Evolutionary conservation across 2,329 filamentous ascomycete genomes (phyloP).

Genomic region (Scolecobasidium constrictum): DNA sequence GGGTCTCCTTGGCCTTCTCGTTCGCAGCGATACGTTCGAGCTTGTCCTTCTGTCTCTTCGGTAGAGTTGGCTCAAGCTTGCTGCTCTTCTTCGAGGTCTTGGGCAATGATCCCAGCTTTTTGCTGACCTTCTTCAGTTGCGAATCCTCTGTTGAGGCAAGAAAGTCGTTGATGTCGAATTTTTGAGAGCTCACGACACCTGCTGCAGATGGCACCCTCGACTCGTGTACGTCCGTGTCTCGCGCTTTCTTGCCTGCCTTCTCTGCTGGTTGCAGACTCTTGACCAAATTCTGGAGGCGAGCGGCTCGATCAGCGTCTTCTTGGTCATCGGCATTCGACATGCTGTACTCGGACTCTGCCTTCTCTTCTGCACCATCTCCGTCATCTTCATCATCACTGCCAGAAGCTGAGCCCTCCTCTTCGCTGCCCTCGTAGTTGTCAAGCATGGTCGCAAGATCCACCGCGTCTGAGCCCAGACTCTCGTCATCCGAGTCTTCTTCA

Average conservation of each 20-base stretch:
- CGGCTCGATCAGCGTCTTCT: constrained; percentile 41
- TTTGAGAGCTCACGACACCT: constrained; percentile 47
- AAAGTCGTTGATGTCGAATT: constrained; percentile 67
- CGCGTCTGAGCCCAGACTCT: constrained; percentile 52
- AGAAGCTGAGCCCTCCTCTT: constrained; percentile 20
- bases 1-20: constrained; percentile 80
- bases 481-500: constrained; percentile 40
- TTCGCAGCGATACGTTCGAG: constrained; percentile 75
- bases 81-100: constrained; percentile 48
- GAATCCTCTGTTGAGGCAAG: constrained; percentile 63
- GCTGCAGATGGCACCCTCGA: constrained; percentile 51
- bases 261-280: constrained; percentile 46
- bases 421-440: constrained; percentile 34
- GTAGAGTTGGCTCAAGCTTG: constrained; percentile 72
- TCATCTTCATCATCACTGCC: constrained; percentile 34
- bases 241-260: constrained; percentile 19
- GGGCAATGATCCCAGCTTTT: constrained; percentile 6
- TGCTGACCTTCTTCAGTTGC: constrained; percentile 51
- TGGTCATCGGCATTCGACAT: constrained; percentile 17
- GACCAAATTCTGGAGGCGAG: constrained; percentile 58
- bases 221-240: constrained; percentile 40
- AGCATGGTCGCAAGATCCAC: constrained; percentile 53
- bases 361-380: constrained; percentile 34
- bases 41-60: constrained; percentile 76
- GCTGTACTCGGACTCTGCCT: constrained; percentile 12